phyloP scores from a whole-genome alignment of 1,284 basidiomycete species.

The Ustilago loliicola region DNA sequence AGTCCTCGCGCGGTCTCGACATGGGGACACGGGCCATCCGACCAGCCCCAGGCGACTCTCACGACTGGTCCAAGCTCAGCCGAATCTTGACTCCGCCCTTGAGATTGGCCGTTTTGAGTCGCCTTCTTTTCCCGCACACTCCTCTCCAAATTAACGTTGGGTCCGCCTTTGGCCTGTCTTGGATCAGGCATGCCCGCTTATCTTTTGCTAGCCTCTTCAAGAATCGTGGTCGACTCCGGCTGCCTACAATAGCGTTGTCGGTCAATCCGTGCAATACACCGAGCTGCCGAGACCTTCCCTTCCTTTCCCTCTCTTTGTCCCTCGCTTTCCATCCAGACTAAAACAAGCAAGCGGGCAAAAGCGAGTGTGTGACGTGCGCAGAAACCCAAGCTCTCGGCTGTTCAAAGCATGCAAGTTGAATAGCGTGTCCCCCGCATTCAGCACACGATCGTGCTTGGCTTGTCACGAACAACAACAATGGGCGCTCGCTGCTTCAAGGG shows the following conservation, averaged over 20 bases:
- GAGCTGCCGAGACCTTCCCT: background rate
- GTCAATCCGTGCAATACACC: conserved; percentile 1
- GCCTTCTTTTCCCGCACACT: background rate
- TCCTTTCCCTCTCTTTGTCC: background rate
- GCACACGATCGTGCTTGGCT: conserved; percentile 6
- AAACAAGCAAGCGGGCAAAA: background rate
- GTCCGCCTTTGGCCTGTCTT: background rate
- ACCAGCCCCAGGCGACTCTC: conserved; percentile 1
- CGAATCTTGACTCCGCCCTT: background rate
- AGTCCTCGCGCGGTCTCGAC: background rate
- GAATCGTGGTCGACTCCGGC: background rate
- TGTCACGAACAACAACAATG: conserved; percentile 1
- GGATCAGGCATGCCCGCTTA: conserved; percentile 4
- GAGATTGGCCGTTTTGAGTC: background rate
- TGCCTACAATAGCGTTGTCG: background rate
- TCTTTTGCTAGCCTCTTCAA: background rate
- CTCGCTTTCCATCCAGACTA: background rate
- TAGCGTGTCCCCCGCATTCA: conserved; percentile 3
- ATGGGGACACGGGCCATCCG: conserved; percentile 3
- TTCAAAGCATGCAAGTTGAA: background rate
- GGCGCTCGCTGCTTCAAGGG: conserved; percentile 2
- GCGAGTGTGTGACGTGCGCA: background rate
- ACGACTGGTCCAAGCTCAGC: conserved; percentile 1
- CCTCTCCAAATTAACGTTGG: too few relatives aligned
- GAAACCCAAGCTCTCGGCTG: background rate